These are phyloP conservation scores for Cynara cardunculus DNA, from an alignment of 129 eudicot species.

Conservation along the genomic window DNA sequence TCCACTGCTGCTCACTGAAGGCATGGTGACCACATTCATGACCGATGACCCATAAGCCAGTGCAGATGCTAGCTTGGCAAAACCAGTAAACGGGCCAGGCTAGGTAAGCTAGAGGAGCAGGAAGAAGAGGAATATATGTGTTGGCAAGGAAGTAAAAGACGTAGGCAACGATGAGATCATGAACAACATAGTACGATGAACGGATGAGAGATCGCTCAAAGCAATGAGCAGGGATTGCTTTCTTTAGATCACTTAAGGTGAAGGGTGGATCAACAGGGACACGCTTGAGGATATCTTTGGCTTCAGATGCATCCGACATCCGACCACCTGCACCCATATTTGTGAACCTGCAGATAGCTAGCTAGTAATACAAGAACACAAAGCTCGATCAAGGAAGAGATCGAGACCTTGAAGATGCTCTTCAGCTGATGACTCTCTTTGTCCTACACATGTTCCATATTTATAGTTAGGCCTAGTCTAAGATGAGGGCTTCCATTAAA, in stretches of 20 bases:
- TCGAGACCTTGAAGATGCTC: background rate
- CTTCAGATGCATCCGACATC: conserved; percentile 17
- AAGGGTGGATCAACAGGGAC: background rate
- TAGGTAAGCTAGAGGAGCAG: background rate
- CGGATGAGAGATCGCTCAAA: conserved; percentile 33
- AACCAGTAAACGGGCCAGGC: background rate
- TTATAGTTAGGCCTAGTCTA: background rate
- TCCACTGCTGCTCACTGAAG: conserved; percentile 25
- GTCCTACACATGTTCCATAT: background rate
- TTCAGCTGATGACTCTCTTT: background rate
- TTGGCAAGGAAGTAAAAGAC: background rate
- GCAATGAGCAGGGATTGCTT: conserved; percentile 45
- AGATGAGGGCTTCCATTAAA: background rate
- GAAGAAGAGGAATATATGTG: conserved; percentile 6
- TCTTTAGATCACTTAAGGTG: background rate
- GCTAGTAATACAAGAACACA: background rate
- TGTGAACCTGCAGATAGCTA: background rate
- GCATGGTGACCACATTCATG: conserved; percentile 39
- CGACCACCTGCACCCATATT: conserved; percentile 46
- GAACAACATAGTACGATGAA: conserved; percentile 39
- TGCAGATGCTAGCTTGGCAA: background rate
- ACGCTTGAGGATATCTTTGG: conserved; percentile 11
- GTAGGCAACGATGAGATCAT: conserved; percentile 9
- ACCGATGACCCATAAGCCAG: conserved; percentile 4
- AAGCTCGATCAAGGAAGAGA: background rate